A percentile compares a stretch with the other conserved stretches of the same genome.
Conservation (phyloP, 208 protist species). For the Polymyxa betae region DNA sequence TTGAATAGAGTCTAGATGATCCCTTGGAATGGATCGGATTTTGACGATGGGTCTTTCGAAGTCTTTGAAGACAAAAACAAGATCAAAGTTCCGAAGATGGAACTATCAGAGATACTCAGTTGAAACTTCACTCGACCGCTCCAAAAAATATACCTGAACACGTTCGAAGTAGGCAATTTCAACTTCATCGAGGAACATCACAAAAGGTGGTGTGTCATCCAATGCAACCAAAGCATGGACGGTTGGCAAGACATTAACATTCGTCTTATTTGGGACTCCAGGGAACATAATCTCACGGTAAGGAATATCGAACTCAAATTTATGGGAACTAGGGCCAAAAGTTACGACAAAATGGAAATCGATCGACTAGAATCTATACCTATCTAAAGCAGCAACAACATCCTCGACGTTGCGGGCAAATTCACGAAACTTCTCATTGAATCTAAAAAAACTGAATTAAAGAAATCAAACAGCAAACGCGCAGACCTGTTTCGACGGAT, state of each 20-base stretch:
- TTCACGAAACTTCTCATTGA: constrained; percentile 52
- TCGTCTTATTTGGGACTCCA: constrained; percentile 73
- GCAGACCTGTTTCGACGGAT: not conserved
- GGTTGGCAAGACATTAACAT: constrained; percentile 75
- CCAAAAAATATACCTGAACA: constrained; percentile 75
- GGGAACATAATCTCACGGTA: constrained; percentile 79
- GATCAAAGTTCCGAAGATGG: constrained; percentile 87
- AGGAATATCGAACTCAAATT: constrained; percentile 81
- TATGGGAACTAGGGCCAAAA: not conserved
- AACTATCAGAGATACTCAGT: constrained; percentile 88
- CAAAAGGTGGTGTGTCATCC: constrained; percentile 84
- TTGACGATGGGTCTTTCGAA: constrained; percentile 71
- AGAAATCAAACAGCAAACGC: not conserved
- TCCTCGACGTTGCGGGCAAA: constrained; percentile 52
- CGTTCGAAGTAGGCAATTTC: constrained; percentile 92
- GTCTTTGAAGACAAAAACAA: constrained; percentile 95
- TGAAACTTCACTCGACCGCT: constrained; percentile 94
- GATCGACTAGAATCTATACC: not conserved
- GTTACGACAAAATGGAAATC: not conserved
- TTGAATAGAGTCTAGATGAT: constrained; percentile 19
- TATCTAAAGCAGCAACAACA: constrained; percentile 3
- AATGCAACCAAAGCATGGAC: constrained; percentile 78
- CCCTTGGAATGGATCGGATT: constrained; percentile 20
- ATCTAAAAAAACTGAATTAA: not conserved
- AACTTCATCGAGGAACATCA: constrained; percentile 86